These are phyloP conservation scores for Paramyrothecium sp. DNA, from an alignment of 2,329 filamentous ascomycete species.

Conservation along the genomic window DNA sequence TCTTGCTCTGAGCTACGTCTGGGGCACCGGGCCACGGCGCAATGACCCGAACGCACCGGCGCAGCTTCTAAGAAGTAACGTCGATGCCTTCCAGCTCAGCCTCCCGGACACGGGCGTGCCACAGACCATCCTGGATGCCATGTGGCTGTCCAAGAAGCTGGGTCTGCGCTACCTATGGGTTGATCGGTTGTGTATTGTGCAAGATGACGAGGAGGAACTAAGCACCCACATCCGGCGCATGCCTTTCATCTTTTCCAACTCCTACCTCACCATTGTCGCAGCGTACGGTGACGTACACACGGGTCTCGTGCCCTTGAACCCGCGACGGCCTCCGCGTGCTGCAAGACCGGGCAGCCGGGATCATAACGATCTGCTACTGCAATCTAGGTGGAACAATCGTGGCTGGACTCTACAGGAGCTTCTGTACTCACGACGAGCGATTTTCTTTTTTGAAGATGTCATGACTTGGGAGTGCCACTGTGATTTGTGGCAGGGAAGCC, in stretches of 20 bases:
- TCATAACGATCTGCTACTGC: constrained; percentile 36
- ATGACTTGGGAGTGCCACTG: constrained; percentile 47
- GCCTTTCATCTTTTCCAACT: constrained; percentile 43
- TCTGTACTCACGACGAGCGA: constrained; percentile 38
- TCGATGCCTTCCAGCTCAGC: constrained; percentile 31
- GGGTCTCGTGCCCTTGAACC: constrained; percentile 34
- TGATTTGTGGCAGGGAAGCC: constrained; percentile 36
- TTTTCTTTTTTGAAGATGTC: constrained; percentile 42
- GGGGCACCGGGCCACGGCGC: constrained; percentile 27
- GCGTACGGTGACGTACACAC: constrained; percentile 37
- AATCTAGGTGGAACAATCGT: constrained; percentile 37
- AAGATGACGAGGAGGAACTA: constrained; percentile 39
- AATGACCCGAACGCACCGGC: constrained; percentile 21
- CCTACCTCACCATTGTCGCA: constrained; percentile 43
- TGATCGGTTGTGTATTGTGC: constrained; percentile 43
- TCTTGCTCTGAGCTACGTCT: constrained; percentile 46
- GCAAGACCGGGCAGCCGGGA: constrained; percentile 21
- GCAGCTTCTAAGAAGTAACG: constrained; percentile 33
- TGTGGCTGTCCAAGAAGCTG: constrained; percentile 42
- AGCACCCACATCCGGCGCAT: constrained; percentile 41
- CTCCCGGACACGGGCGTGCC: constrained; percentile 37
- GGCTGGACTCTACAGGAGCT: constrained; percentile 44
- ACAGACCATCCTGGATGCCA: constrained; percentile 41
- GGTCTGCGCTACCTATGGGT: constrained; percentile 44
- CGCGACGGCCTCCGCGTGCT: constrained; percentile 25